A percentile compares a stretch with the other conserved stretches of the same genome.
Conservation (phyloP, 306 rosid species). For the Prunus mongolica region DNA sequence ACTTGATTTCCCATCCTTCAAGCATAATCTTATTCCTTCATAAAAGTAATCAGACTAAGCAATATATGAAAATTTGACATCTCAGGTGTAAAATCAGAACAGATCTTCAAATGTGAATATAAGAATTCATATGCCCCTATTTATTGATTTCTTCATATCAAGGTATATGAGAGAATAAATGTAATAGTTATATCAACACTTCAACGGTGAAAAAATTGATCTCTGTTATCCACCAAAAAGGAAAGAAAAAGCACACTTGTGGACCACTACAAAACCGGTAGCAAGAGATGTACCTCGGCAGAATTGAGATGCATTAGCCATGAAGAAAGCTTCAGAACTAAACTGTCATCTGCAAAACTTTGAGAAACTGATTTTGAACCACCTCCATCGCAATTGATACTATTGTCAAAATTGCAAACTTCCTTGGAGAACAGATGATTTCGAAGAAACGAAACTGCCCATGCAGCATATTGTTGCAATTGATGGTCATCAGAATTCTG, state of each 20-base stretch:
- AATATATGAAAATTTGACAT: not conserved
- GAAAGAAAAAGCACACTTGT: not conserved
- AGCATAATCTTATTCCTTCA: not conserved
- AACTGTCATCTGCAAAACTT: constrained; percentile 62
- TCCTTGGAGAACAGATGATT: constrained; percentile 65
- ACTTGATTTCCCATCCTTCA: not conserved
- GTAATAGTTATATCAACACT: not conserved
- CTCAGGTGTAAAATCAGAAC: not conserved
- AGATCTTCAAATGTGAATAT: not conserved
- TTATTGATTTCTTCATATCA: not conserved
- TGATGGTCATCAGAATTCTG: constrained; percentile 73
- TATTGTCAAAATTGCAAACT: constrained; percentile 29
- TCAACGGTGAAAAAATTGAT: not conserved
- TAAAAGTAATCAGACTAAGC: not conserved
- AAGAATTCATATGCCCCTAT: not conserved
- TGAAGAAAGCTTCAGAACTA: constrained; percentile 56
- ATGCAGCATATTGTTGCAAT: constrained; percentile 79
- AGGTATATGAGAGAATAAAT: not conserved
- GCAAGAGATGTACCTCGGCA: constrained; percentile 49
- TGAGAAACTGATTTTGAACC: constrained; percentile 52
- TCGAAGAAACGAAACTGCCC: constrained; percentile 76
- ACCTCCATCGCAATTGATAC: constrained; percentile 32
- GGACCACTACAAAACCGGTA: not conserved
- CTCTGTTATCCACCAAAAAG: not conserved
- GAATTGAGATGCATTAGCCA: constrained; percentile 70